These are phyloP conservation scores for Cladophialophora exuberans DNA, from an alignment of 2,329 filamentous ascomycete genomes.

Conservation along the genomic window DNA sequence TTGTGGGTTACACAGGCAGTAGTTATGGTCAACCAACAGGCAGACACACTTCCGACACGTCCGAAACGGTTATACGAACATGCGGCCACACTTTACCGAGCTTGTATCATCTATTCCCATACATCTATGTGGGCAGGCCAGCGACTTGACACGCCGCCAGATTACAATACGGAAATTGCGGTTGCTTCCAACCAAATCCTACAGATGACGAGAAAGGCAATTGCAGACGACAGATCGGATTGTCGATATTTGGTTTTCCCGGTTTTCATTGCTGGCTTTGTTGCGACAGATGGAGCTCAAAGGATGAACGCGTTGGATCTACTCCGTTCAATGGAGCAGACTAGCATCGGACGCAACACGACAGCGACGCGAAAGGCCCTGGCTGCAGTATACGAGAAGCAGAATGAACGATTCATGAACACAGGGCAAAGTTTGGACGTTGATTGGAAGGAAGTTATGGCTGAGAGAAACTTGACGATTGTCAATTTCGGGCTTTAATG, in stretches of 20 bases:
- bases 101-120: slow-evolving; percentile 56
- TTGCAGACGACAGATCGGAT: slow-evolving; percentile 44
- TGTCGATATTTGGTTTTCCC: slow-evolving; percentile 56
- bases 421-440: slow-evolving; percentile 49
- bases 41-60: slow-evolving; percentile 41
- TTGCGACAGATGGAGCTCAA: slow-evolving; percentile 43
- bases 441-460: slow-evolving; percentile 55
- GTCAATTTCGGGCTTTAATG: slow-evolving; percentile 57
- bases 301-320: slow-evolving; percentile 55
- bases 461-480: slow-evolving; percentile 49
- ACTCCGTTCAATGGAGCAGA: slow-evolving; percentile 51
- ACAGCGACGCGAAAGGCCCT: slow-evolving; percentile 50
- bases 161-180: slow-evolving; percentile 47
- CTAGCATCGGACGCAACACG: slow-evolving; percentile 54
- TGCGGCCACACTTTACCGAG: slow-evolving; percentile 54
- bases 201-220: slow-evolving; percentile 46
- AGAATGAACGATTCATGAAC: slow-evolving; percentile 45
- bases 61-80: slow-evolving; percentile 48
- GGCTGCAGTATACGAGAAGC: slow-evolving; percentile 53
- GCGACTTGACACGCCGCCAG: slow-evolving; percentile 43
- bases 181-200: slow-evolving; percentile 51
- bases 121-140: slow-evolving; percentile 59
- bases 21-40: slow-evolving; percentile 41
- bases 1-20: slow-evolving; percentile 45
- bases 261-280: slow-evolving; percentile 57